phyloP scores from a whole-genome alignment of 257 asterid genomes.

The Mitragyna speciosa region DNA sequence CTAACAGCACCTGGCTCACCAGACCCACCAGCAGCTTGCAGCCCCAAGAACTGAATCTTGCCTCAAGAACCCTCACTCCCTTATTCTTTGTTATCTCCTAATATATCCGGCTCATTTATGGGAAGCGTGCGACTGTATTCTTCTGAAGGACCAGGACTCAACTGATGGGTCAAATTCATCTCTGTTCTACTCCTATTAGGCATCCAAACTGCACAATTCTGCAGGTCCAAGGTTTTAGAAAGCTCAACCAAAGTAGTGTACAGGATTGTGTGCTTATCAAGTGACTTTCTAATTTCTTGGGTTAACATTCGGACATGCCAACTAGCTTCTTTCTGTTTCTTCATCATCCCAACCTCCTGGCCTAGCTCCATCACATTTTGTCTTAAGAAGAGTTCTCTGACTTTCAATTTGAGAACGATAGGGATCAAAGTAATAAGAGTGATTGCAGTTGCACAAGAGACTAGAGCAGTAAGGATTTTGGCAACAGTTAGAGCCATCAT shows the following conservation, averaged over 20 bases:
- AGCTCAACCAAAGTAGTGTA: conserved; percentile 50
- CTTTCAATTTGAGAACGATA: conserved; percentile 41
- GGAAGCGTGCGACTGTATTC: conserved; percentile 25
- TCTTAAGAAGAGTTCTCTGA: conserved; percentile 41
- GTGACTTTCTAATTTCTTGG: conserved; percentile 45
- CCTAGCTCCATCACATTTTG: conserved; percentile 50
- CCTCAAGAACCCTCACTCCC: conserved; percentile 43
- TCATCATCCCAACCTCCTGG: conserved; percentile 51
- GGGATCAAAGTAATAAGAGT: conserved; percentile 46
- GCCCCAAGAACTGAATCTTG: conserved; percentile 39
- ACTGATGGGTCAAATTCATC: conserved; percentile 47
- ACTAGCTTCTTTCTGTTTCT: conserved; percentile 45
- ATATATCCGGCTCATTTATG: conserved; percentile 40
- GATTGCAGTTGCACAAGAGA: conserved; percentile 51
- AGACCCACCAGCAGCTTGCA: conserved; percentile 36
- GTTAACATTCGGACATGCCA: conserved; percentile 50
- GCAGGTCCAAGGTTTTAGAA: conserved; percentile 44
- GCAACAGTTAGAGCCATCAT: conserved; percentile 42
- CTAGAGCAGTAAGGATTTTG: conserved; percentile 45
- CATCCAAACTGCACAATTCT: conserved; percentile 56
- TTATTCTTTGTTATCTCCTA: conserved; percentile 37
- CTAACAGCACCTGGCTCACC: conserved; percentile 39
- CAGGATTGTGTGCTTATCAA: conserved; percentile 44
- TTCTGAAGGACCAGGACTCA: conserved; percentile 30
- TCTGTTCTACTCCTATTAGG: conserved; percentile 38